Evolutionary conservation across 805 yeast species (phyloP).

Genomic region (Millerozyma miso): DNA sequence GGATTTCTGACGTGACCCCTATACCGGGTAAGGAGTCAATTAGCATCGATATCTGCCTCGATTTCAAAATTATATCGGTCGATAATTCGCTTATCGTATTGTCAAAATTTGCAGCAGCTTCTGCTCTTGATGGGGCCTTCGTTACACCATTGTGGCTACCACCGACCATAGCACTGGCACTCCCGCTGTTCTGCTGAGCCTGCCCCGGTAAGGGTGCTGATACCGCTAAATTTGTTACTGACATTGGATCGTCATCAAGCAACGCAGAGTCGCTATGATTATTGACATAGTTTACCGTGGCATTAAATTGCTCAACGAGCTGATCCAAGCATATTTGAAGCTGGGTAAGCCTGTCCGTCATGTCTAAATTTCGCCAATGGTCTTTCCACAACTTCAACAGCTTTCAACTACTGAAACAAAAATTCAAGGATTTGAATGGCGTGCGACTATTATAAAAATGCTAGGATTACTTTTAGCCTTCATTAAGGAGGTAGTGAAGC

Average conservation of each 20-base stretch:
- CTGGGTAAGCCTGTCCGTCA: slow-evolving; percentile 89
- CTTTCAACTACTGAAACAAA: background rate
- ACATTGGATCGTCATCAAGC: slow-evolving; percentile 63
- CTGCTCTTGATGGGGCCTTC: slow-evolving; percentile 7
- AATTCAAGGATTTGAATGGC: background rate
- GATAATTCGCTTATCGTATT: slow-evolving; percentile 71
- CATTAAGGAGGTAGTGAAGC: too few relatives aligned
- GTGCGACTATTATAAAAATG: background rate
- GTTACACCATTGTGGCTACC: background rate
- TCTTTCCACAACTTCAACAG: background rate
- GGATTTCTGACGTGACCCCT: slow-evolving; percentile 76
- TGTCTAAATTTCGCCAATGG: slow-evolving; percentile 13
- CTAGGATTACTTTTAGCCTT: too few relatives aligned
- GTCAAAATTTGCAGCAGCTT: slow-evolving; percentile 21
- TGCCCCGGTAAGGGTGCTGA: slow-evolving; percentile 43
- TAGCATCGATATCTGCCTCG: slow-evolving; percentile 79
- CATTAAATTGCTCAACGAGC: slow-evolving; percentile 73
- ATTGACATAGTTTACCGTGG: slow-evolving; percentile 67
- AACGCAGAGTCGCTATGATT: slow-evolving; percentile 33
- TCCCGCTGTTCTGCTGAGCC: slow-evolving; percentile 9
- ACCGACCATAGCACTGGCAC: slow-evolving; percentile 11
- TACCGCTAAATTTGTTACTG: slow-evolving; percentile 60
- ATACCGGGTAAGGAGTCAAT: slow-evolving; percentile 92
- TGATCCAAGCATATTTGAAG: slow-evolving; percentile 84
- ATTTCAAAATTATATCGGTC: slow-evolving; percentile 77